Evolutionary conservation across 2,329 filamentous ascomycete species (phyloP).

Genomic region (Penicillium fuscoglaucum): DNA sequence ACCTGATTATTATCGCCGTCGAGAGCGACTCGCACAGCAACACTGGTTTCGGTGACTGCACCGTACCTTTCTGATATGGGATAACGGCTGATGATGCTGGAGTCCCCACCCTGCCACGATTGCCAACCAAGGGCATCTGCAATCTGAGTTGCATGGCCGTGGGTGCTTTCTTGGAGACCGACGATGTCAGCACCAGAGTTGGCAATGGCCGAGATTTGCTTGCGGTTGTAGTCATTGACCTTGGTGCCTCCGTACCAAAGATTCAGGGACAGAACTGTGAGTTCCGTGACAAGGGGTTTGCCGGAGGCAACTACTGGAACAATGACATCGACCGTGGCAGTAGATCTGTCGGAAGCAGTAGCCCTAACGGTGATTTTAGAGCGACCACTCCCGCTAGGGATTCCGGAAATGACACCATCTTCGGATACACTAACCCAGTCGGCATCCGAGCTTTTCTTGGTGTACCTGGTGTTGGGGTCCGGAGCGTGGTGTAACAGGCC

Average conservation of each 20-base stretch:
- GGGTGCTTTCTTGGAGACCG: background rate
- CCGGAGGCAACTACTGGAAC: background rate
- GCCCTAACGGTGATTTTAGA: background rate
- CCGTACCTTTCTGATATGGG: background rate
- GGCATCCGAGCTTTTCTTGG: background rate
- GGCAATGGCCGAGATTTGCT: background rate
- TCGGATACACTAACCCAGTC: background rate
- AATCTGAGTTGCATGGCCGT: background rate
- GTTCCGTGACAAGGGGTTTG: background rate
- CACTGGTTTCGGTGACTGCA: background rate
- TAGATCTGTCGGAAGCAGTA: background rate
- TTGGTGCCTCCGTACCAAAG: background rate
- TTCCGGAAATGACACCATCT: background rate
- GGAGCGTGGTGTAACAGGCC: background rate
- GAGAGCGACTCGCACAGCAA: background rate
- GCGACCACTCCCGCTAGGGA: background rate
- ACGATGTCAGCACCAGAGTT: background rate
- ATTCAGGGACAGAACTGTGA: background rate
- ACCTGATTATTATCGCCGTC: background rate
- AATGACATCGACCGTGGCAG: background rate
- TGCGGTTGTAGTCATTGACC: background rate
- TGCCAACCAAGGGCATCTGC: background rate
- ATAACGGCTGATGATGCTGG: background rate
- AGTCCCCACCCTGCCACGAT: background rate
- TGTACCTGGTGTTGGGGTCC: background rate